Conservation (phyloP, 2,329 filamentous ascomycete genomes). For the Ascocoryne sarcoides region DNA sequence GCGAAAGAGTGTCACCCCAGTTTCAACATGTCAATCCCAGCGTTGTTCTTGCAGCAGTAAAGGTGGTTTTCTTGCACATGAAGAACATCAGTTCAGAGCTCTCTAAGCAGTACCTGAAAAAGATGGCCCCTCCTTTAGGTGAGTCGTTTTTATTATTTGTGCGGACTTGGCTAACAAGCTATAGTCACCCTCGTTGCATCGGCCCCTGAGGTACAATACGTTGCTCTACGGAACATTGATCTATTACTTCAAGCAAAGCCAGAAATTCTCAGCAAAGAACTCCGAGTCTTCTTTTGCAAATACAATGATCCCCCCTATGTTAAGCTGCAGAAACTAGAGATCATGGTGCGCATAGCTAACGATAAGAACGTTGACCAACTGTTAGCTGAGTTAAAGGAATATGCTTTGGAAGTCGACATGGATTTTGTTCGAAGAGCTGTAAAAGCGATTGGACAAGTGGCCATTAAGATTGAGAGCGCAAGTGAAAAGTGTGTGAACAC, state of each 20-base stretch:
- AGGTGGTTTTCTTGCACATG: conserved; percentile 97
- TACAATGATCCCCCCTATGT: conserved; percentile 98
- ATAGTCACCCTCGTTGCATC: conserved; percentile 91
- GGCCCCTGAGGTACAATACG: conserved; percentile 94
- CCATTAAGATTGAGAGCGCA: conserved; percentile 94
- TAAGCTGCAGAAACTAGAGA: conserved; percentile 95
- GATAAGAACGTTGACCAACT: conserved; percentile 94
- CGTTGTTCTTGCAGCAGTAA: conserved; percentile 94
- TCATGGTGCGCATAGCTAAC: conserved; percentile 98
- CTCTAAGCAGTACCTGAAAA: conserved; percentile 82
- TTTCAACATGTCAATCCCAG: conserved; percentile 98
- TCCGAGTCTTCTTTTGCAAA: conserved; percentile 99
- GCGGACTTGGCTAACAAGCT: conserved; percentile 10
- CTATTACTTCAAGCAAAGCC: conserved; percentile 91
- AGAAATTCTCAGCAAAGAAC: conserved; percentile 92
- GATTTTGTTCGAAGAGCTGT: conserved; percentile 93
- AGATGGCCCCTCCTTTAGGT: conserved; percentile 96
- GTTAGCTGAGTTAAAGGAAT: conserved; percentile 90
- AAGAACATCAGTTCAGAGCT: conserved; percentile 69
- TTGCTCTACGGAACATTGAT: conserved; percentile 92
- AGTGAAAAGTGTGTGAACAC: conserved; percentile 95
- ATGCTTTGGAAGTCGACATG: conserved; percentile 97
- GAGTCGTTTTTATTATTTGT: conserved; percentile 26
- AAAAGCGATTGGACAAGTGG: conserved; percentile 93
- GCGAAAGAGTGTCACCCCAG: conserved; percentile 88